A percentile compares a stretch with the other conserved stretches of the same genome.
phyloP scores from a whole-genome alignment of 257 asterid genomes.

The Paraleonurus japonicus region DNA sequence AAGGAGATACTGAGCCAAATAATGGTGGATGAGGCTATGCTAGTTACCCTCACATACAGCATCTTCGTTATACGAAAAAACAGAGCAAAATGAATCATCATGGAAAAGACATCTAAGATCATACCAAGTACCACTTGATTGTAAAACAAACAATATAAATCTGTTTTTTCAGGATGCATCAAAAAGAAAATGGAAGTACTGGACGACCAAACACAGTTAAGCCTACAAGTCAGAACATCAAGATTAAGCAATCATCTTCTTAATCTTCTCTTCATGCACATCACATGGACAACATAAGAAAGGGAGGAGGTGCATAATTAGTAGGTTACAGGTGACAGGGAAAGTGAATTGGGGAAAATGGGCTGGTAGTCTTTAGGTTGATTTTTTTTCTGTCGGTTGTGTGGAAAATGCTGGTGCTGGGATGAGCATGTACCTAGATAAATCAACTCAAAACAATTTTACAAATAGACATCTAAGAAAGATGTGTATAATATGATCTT shows the following conservation, averaged over 20 bases:
- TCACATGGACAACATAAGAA: neutral
- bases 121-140: neutral
- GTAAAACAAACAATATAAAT: neutral
- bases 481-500: neutral
- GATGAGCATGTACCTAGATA: neutral
- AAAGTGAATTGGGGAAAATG: no score
- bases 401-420: neutral
- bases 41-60: neutral
- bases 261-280: neutral
- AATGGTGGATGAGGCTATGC: neutral
- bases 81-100: neutral
- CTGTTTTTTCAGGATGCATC: neutral
- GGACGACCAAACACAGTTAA: neutral
- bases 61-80: neutral
- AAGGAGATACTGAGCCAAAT: constrained; percentile 8
- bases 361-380: no score
- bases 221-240: neutral
- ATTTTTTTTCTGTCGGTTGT: neutral
- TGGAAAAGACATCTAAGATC: neutral
- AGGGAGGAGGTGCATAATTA: neutral
- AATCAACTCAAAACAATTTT: neutral
- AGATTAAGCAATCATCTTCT: neutral
- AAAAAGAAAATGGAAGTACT: neutral
- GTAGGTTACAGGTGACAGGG: no score
- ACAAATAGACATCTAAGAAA: neutral